Conservation (phyloP, 2,329 filamentous ascomycete species). For the Cryphonectria japonica region DNA sequence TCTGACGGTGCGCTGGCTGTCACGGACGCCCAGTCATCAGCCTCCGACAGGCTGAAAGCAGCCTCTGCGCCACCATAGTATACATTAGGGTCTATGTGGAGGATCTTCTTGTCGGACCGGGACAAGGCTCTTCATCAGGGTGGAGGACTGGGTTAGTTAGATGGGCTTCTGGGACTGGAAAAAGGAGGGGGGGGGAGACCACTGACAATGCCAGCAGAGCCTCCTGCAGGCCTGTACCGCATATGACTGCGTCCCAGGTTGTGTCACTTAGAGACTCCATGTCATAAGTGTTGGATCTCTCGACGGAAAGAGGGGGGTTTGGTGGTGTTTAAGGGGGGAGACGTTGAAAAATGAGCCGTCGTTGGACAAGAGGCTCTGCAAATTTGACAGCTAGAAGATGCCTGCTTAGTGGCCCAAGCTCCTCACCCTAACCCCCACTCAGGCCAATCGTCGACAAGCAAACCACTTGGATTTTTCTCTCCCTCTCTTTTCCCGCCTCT, state of each 20-base stretch:
- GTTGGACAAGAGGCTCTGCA: slow-evolving; percentile 25
- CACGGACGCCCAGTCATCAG: slow-evolving; percentile 69
- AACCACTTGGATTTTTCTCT: background rate
- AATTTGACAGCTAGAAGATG: slow-evolving; percentile 7
- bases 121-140: slow-evolving; percentile 76
- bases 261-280: slow-evolving; percentile 79
- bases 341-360: slow-evolving; percentile 29
- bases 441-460: background rate
- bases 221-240: slow-evolving; percentile 77
- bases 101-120: slow-evolving; percentile 85
- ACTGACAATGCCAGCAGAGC: slow-evolving; percentile 79
- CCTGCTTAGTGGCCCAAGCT: slow-evolving; percentile 18
- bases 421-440: slow-evolving; percentile 13
- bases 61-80: slow-evolving; percentile 90
- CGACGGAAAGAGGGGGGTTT: background rate
- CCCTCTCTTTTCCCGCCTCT: slow-evolving; percentile 32
- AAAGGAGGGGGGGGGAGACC: slow-evolving; percentile 27
- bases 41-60: slow-evolving; percentile 82
- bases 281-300: slow-evolving; percentile 28
- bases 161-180: slow-evolving; percentile 44
- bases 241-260: slow-evolving; percentile 78
- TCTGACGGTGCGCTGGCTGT: slow-evolving; percentile 36
- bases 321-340: slow-evolving; percentile 23
- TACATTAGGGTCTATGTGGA: slow-evolving; percentile 85
- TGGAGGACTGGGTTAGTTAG: slow-evolving; percentile 71